Evolutionary conservation across 805 yeast genomes (phyloP), one percentile per base, ranked within the genome.

Genomic region (Barnettozyma populi): DNA sequence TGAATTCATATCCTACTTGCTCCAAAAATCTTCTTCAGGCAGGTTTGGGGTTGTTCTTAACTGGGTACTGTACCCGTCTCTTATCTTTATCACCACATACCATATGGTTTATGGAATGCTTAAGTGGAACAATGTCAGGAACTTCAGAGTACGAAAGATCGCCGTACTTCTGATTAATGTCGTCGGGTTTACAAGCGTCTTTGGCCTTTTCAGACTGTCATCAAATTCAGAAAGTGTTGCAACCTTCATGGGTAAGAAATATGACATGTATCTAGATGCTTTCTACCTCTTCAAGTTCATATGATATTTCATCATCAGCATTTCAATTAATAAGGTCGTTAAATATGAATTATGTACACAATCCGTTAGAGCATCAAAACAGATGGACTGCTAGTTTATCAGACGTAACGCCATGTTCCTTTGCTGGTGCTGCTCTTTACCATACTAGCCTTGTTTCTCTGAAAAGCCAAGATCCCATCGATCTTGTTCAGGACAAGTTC

Each of bases 401-500:
- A 42, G 8, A 16, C 31, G 29, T 43, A 45, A 23, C 46, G 43
- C 48, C 52, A 48, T 37, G 37, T 50, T 23, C 47, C 46, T 20
- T 29, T 34, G 36, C 34, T 21, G 20, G 24, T 34, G 35, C 43
- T 43, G 16, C 34, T n/a, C 14, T 19, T 23, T 9, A 43, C 41
- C 36, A 50, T 31, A 2, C 56, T 46, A 14, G 47, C 45, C 43
- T 53, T 61, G 45, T 46, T 58, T 38, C 64, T 51, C 50, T 61
- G 65, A 53, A 70, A 70, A 5, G 73, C 69, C 42, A 72, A 54
- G 23, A 72, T 68, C 0, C 72, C 71, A 53, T 92, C 97, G 47
- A 94, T 90, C 69, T 87, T 92, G 50, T 73, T 75, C 57, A 90
- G 64, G 0, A 97, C 99, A 43, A 86, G 68, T 55, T 89, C 95